phyloP scores from a whole-genome alignment of 331 rosid genomes.

The Malus hybrid region DNA sequence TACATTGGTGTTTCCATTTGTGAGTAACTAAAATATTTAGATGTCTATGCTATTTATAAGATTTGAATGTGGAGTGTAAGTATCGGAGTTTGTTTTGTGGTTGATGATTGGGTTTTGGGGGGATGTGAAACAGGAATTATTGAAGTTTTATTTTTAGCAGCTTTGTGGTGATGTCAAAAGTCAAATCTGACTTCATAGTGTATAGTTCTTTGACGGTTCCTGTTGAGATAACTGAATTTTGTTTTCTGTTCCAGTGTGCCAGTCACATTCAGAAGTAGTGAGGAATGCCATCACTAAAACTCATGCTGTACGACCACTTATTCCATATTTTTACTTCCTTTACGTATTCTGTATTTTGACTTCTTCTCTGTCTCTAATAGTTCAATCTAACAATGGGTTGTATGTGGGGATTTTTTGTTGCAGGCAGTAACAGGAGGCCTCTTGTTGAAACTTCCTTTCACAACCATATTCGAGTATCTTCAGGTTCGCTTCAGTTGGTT shows the following conservation, averaged over 20 bases:
- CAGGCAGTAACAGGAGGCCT: constrained; percentile 61
- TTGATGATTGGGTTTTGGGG: not conserved
- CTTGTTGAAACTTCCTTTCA: constrained; percentile 69
- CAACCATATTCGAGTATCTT: constrained; percentile 91
- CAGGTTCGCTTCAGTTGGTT: constrained; percentile 50
- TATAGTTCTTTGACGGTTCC: constrained; percentile 1
- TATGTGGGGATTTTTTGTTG: constrained; percentile 18
- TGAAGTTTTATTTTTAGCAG: not conserved
- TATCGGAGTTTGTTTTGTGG: not conserved
- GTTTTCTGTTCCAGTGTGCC: constrained; percentile 43
- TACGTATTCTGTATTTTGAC: not conserved
- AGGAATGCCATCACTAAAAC: constrained; percentile 55
- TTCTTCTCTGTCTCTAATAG: not conserved
- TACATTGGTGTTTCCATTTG: not conserved
- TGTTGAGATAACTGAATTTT: constrained; percentile 22
- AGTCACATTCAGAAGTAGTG: constrained; percentile 65
- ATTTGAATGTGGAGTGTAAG: no score
- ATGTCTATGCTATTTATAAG: no score
- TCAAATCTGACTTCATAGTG: not conserved
- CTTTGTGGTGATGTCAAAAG: not conserved
- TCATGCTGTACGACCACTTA: constrained; percentile 48
- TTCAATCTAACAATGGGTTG: not conserved
- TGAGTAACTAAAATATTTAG: no score
- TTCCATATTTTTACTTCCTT: not conserved
- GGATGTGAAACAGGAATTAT: not conserved